Evolutionary conservation across 177 flowering plant species (phyloP), one percentile per base, ranked within the genome.

Genomic region (Tripterygium wilfordii): DNA sequence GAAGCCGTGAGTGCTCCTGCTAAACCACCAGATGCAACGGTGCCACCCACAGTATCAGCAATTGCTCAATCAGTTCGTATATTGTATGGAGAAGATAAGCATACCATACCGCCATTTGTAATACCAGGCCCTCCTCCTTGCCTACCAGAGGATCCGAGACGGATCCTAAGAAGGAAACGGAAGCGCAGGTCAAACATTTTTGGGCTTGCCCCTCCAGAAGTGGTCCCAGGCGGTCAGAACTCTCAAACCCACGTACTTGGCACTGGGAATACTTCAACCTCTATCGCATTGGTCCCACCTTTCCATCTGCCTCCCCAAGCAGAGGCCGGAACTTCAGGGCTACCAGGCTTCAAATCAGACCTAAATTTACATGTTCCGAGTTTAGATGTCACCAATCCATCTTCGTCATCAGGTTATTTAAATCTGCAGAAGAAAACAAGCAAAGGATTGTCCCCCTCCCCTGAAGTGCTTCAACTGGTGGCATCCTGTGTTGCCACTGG

Each of bases 61-160:
- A 7, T 35, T 24, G 57, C 40, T 29, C 36, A 38, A n/a, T 10
- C 58, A 19, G 45, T 89, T 53, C 79, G 86, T 23, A 35, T 86
- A 54, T 59, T 89, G 10, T 92, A 86, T 71, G 97, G 96, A 3
- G 83, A 74, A 56, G 81, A 80, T 30, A 70, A 76, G 36, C 70
- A 77, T 15, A 45, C 70, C 3, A 82, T 92, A 50, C 97, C 96
- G 27, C 97, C 99, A 33, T 89, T 92, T 68, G 68, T 75, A 20
- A 68, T 60, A 26, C 99, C 92, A 0, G 84, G 80, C 3, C 96
- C 86, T 2, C 83, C 79, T 45, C 99, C 89, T 35, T 45, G 64
- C 10, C 74, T 42, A 38, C 99, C 99, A 21, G 74, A 69, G 67
- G 91, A 92, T 70, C 97, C 99, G 1, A 79, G 85, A 49, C 66